Evolutionary conservation across 805 yeast species (phyloP), one percentile per base, ranked within the genome.

Genomic region (Kodamaea kaohsiungensis): DNA sequence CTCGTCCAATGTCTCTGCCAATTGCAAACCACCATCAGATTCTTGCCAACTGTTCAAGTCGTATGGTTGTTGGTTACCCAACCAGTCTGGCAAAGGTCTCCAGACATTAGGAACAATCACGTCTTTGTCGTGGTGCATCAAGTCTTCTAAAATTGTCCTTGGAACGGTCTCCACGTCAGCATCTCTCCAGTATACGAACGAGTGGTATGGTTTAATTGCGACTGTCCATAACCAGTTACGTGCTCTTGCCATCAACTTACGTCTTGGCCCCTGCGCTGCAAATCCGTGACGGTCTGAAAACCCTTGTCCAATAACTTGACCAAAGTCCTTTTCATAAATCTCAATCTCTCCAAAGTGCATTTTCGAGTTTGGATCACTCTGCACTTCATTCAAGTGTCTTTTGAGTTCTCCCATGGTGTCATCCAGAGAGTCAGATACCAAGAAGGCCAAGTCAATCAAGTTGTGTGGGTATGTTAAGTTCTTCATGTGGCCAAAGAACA

Each of bases 181-280:
- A 74, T 93, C 98, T 71, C 98, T 79, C 98, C 98, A 93, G 69
- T 92, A 91, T 7, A 93, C 97, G 88, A 92, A 91, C 7, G 96
- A 85, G 68, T 93, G 98, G 68, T 93, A 86, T 1, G 98, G 98
- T 68, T 86, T 87, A 49, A 93, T 70, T 1, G 97, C 96, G 6
- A 88, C 91, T 0, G 93, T 76, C 66, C 91, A 83, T 43, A 93
- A 75, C 98, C 98, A 93, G 70, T 93, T 93, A 68, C 98, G 80
- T 5, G 98, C 98, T 55, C 91, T 80, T 3, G 96, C 98, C 98
- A 93, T 93, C 61, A 91, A 79, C 69, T 93, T 93, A 64, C 98
- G 79, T 68, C 98, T 81, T 46, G 96, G 96, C 10, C 97, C 98
- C 70, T 93, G 98, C 0, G 96, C 97, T 10, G 89, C 91, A 69